phyloP scores from a whole-genome alignment of 2,329 filamentous ascomycete species.

The Nigrograna mackinnonii region DNA sequence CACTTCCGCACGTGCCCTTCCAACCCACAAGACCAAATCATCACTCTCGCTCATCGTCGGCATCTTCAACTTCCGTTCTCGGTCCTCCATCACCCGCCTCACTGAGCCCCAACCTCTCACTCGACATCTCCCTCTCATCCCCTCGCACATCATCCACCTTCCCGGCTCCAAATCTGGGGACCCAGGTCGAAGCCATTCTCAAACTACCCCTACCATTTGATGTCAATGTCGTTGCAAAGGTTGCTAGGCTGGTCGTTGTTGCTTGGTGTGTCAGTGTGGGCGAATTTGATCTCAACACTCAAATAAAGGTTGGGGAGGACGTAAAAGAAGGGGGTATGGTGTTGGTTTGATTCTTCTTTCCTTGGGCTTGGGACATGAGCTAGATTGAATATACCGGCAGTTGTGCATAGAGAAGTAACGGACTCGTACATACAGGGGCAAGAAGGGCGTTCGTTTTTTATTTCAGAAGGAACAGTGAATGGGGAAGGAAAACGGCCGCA shows the following conservation, averaged over 20 bases:
- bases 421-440: no score
- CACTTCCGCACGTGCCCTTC: neutral
- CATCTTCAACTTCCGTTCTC: neutral
- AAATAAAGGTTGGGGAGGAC: conserved; percentile 26
- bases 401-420: no score
- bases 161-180: conserved; percentile 21
- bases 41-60: neutral
- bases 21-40: neutral
- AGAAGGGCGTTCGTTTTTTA: no score
- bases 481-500: neutral
- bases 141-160: conserved; percentile 9
- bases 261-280: conserved; percentile 36
- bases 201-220: conserved; percentile 28
- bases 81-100: neutral
- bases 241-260: conserved; percentile 32
- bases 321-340: conserved; percentile 1
- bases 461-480: no score
- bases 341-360: neutral
- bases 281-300: no score
- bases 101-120: neutral
- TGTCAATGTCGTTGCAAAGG: conserved; percentile 22
- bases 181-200: conserved; percentile 26
- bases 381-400: no score
- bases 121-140: neutral
- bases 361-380: neutral